Evolutionary conservation across 129 eudicot species (phyloP), one percentile per base, ranked within the genome.

Genomic region (Erigeron canadensis): DNA sequence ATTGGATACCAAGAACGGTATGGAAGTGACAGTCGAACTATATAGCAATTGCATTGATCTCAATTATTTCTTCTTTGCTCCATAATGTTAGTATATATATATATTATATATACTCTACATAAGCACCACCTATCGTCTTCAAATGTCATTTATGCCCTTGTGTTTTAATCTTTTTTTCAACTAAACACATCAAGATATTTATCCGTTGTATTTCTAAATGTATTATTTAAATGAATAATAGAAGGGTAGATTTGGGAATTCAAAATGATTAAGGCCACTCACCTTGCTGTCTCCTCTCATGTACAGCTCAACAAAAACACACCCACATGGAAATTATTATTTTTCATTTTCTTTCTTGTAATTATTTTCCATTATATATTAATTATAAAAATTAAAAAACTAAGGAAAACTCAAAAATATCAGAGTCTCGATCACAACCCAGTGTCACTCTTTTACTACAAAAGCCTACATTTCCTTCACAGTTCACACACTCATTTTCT

Each of bases 261-360:
- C 1, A 4, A 22, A 22, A 22, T 21, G 77, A 74, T 23, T 44
- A 73, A 43, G 73, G 56, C 71, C 63, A 79, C 68, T 44, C 51
- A 79, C 61, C 81, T 78, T 70, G 84, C 77, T 84, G 85, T 87
- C 80, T 71, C 74, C 66, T 65, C 58, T 79, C 74, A 53, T 62
- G 47, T 79, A 84, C 89, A 87, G 87, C 90, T 87, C 79, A 28
- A 60, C 73, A 70, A 71, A 78, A 69, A 76, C 85, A 84, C 65
- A 75, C 75, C 82, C 90, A 88, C 91, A 82, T 88, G 89, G 80
- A 88, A 69, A 76, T 83, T 74, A 71, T 69, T 83, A 70, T 73
- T 65, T 46, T 48, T 45, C 10, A 22, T 10, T 59, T 58, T 70
- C 76, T 65, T 78, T 57, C 77, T 72, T 37, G 47, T 45, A 64